Percentiles rank a stretch among this genome's conserved stretches.
These are phyloP conservation scores for Populus alba DNA, from an alignment of 345 rosid species.

Conservation along the genomic window DNA sequence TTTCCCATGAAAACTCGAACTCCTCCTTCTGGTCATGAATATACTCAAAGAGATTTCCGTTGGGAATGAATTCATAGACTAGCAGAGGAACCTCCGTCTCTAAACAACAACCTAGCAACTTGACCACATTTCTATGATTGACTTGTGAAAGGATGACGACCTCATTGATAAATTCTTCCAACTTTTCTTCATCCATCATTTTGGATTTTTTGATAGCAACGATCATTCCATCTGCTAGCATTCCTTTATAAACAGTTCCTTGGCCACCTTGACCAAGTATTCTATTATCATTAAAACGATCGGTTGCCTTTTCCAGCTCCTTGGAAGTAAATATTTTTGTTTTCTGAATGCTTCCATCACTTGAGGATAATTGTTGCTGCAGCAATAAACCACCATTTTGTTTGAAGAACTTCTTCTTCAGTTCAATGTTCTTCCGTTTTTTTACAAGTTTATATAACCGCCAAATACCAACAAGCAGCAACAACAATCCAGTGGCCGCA, in stretches of 20 bases:
- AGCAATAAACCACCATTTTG: conserved; percentile 7
- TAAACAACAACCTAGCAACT: conserved; percentile 16
- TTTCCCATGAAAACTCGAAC: conserved; percentile 5
- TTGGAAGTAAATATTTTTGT: conserved; percentile 1
- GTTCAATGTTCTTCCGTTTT: neutral
- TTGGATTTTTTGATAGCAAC: conserved; percentile 19
- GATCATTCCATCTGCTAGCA: conserved; percentile 8
- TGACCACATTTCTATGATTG: conserved; percentile 3
- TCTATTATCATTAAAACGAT: conserved; percentile 7
- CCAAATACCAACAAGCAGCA: neutral
- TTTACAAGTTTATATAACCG: neutral
- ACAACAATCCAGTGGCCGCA: neutral
- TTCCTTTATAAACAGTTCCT: conserved; percentile 16
- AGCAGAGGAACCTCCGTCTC: conserved; percentile 9
- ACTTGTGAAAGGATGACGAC: conserved; percentile 12
- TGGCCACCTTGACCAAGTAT: conserved; percentile 19
- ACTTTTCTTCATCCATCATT: neutral
- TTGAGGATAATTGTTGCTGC: neutral
- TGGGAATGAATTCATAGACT: conserved; percentile 14
- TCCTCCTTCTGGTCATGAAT: conserved; percentile 9
- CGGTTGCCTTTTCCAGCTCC: conserved; percentile 13
- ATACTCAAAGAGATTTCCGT: conserved; percentile 8
- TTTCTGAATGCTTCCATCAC: neutral
- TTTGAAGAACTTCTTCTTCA: neutral
- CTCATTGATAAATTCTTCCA: conserved; percentile 14